Evolutionary conservation across 306 rosid species (phyloP).

Genomic region (Pyrus communis): DNA sequence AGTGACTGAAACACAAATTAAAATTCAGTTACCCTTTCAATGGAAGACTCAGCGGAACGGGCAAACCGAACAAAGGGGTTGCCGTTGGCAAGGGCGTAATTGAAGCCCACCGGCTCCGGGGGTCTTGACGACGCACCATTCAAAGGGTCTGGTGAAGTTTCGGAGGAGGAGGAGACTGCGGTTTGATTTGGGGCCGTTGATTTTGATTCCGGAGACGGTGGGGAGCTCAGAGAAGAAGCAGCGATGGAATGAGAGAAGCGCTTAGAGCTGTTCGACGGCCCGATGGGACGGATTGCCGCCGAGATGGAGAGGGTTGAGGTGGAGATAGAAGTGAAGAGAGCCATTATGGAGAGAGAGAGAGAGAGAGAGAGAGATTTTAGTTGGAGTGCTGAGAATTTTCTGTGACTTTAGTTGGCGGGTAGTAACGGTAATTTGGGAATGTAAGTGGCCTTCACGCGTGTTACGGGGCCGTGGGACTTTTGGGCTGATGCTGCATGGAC

Average conservation of each 20-base stretch:
- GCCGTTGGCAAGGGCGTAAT: conserved; percentile 41
- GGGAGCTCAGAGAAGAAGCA: conserved; percentile 58
- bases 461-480: neutral
- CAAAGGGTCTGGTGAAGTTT: conserved; percentile 29
- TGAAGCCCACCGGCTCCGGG: conserved; percentile 32
- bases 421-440: conserved; percentile 4
- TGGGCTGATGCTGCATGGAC: neutral
- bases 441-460: neutral
- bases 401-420: conserved; percentile 11
- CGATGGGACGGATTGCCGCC: conserved; percentile 1
- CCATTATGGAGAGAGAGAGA: conserved; percentile 40
- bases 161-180: conserved; percentile 33
- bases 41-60: conserved; percentile 59
- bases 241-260: conserved; percentile 11
- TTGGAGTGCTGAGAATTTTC: neutral
- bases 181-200: conserved; percentile 26
- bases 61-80: conserved; percentile 35
- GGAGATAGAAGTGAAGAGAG: conserved; percentile 46
- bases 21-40: conserved; percentile 61
- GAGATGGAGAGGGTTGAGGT: neutral
- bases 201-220: conserved; percentile 52
- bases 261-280: conserved; percentile 10
- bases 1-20: neutral
- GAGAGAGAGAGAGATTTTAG: neutral
- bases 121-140: conserved; percentile 30